Conservation (phyloP, 306 rosid genomes). For the Fragaria vesca region DNA sequence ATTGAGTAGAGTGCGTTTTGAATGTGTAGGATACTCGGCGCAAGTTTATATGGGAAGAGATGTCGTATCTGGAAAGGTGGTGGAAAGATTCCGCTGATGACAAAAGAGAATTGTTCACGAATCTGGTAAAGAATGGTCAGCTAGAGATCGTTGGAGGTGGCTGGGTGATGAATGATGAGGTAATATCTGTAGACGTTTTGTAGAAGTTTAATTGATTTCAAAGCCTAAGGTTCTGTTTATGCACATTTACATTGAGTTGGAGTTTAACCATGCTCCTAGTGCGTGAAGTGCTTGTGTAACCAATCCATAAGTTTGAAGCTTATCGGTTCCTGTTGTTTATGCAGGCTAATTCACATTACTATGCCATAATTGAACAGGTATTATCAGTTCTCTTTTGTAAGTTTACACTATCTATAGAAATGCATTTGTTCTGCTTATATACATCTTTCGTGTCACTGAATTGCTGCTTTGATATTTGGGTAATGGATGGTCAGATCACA, state of each 20-base stretch:
- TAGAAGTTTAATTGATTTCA: neutral
- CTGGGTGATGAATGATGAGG: conserved; percentile 99
- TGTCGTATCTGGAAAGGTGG: conserved; percentile 98
- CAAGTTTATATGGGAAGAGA: conserved; percentile 99
- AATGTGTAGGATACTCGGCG: conserved; percentile 71
- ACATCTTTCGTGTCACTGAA: neutral
- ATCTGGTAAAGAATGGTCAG: conserved; percentile 83
- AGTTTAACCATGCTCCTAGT: neutral
- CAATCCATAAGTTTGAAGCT: neutral
- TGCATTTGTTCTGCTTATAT: neutral
- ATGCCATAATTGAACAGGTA: conserved; percentile 97
- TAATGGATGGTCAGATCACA: conserved; percentile 60
- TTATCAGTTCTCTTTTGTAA: neutral
- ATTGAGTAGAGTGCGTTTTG: conserved; percentile 14
- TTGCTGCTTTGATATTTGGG: conserved; percentile 25
- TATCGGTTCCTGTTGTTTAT: conserved; percentile 28
- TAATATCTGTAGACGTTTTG: conserved; percentile 31
- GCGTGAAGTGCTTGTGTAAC: neutral
- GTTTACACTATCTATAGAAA: neutral
- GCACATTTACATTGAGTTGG: neutral
- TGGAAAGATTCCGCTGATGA: conserved; percentile 83
- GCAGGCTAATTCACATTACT: conserved; percentile 99
- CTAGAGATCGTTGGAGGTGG: conserved; percentile 99
- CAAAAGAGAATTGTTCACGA: conserved; percentile 59
- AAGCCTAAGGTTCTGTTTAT: neutral